phyloP scores from a whole-genome alignment of 2,329 filamentous ascomycete genomes.

The Amphichorda felina region DNA sequence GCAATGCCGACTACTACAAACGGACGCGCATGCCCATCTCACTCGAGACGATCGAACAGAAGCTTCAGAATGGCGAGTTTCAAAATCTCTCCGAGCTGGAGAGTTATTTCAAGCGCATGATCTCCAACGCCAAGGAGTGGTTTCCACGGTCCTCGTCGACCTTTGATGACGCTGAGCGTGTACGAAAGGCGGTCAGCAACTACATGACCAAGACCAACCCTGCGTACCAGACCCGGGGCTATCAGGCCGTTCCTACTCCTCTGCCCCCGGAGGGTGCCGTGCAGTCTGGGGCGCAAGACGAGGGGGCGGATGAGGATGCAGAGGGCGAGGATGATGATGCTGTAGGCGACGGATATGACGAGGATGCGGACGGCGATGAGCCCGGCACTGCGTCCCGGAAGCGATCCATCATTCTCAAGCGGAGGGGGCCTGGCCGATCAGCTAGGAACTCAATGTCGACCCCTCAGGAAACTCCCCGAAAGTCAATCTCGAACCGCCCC shows the following conservation, averaged over 20 bases:
- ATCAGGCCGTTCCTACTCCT: slow-evolving; percentile 63
- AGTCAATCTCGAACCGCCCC: slow-evolving; percentile 26
- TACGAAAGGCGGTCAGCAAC: slow-evolving; percentile 77
- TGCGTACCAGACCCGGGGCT: slow-evolving; percentile 57
- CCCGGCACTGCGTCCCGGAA: slow-evolving; percentile 17
- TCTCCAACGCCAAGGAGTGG: slow-evolving; percentile 77
- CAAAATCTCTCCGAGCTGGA: slow-evolving; percentile 62
- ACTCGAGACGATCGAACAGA: slow-evolving; percentile 63
- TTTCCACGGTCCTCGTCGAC: slow-evolving; percentile 61
- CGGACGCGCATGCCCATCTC: slow-evolving; percentile 69
- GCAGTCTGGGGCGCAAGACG: slow-evolving; percentile 11
- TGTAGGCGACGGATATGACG: slow-evolving; percentile 14
- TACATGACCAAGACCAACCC: slow-evolving; percentile 83
- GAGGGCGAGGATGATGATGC: slow-evolving; percentile 14
- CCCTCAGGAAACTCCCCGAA: slow-evolving; percentile 18
- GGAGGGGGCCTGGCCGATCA: slow-evolving; percentile 20
- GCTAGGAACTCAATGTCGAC: slow-evolving; percentile 17
- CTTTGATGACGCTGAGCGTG: slow-evolving; percentile 75
- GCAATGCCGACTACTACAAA: slow-evolving; percentile 66
- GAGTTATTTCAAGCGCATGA: slow-evolving; percentile 78
- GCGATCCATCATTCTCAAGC: slow-evolving; percentile 26
- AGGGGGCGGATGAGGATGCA: slow-evolving; percentile 16
- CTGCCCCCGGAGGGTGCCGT: slow-evolving; percentile 32
- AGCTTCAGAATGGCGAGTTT: slow-evolving; percentile 59
- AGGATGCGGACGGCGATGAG: slow-evolving; percentile 15